Base-by-base conservation (phyloP, 164 flowering plant genomes). In the Annona cherimola region DNA sequence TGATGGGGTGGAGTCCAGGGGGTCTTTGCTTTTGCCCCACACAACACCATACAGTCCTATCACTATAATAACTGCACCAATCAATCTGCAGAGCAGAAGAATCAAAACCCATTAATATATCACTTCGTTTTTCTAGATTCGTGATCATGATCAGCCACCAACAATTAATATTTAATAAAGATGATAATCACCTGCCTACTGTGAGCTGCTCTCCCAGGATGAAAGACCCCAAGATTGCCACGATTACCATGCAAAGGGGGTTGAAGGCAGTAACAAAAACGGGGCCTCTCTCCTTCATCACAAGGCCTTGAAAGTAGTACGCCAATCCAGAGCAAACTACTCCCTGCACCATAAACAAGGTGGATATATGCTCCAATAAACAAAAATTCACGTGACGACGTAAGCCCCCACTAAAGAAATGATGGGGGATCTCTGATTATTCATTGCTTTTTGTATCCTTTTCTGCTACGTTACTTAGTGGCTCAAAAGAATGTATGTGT, bases 231-330 rank as follows among this genome's bases (percentile, higher is more conserved):
- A 92, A 70, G 45, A 77, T 80, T 3, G 97, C 90, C 1, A 91
- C 89, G 78, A 94, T 88, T 73, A 94, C 83, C 94, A 92, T 92
- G 79, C 85, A 79, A 0, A 94, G 83, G 61, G 99, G 99, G 72
- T 87, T 89, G 69, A 94, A 94, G 0, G 97, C 85, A 0, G 97
- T 86, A 5, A 86, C 90, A 70, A 94, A 94, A 3, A 94, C 97
- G 0, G 99, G 99, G 5, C 99, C 99, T 80, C 84, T 63, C 57
- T 79, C 78, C 80, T 76, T 86, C 40, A 83, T 92, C 71, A 92
- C 94, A 4, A 88, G 62, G 1, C 97, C 87, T 84, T 94, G 99
- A 61, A 88, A 73, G 45, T 89, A 94, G 73, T 89, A 94, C 20
- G 95, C 86, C 0, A 89, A 70, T 54, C 95, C 97, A 12, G 99